Evolutionary conservation across 345 rosid species (phyloP), one percentile per base, ranked within the genome.

Genomic region (Arabidopsis suecica): DNA sequence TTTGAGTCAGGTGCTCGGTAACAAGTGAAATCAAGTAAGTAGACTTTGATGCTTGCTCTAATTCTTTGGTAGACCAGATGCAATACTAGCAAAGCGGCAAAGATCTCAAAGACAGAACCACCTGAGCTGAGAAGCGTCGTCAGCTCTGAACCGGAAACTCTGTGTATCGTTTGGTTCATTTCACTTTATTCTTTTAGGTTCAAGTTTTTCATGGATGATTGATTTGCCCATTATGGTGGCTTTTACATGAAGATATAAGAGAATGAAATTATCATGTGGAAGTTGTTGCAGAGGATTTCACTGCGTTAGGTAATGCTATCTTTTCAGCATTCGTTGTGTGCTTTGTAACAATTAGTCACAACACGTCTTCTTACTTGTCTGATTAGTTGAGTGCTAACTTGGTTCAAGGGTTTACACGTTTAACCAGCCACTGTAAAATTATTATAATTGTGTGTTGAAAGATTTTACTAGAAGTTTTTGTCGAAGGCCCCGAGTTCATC

Each of bases 21-120:
- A 74, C 91, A 88, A 10, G 83, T 77, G 76, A 85, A 84, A 50
- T 88, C 93, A 5, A 88, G 86, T 5, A 88, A 81, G 69, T 81
- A 85, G 25, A 85, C 67, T 6, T 73, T 14, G 40, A 55, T 80
- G 50, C 65, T 61, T 62, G 37, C 83, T 70, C 71, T 57, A 30
- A 75, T 4, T 44, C 41, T 69, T 53, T 76, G 64, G 83, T 78
- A 30, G 63, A 70, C 44, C 30, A 67, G 42, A 73, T 68, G 70
- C 32, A 70, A 61, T 7, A 71, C 18, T 13, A 68, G 55, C 16
- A 79, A 53, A 30, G 56, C 33, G 6, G 48, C 76, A 18, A 61
- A 25, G 18, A 77, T 28, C 30, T 59, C 22, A 53, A 77, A 53
- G 4, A 50, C 38, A 8, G 62, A 59, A 44, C 56, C 64, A 58